Evolutionary conservation across 345 rosid species (phyloP).

Genomic region (Euphorbia lathyris): DNA sequence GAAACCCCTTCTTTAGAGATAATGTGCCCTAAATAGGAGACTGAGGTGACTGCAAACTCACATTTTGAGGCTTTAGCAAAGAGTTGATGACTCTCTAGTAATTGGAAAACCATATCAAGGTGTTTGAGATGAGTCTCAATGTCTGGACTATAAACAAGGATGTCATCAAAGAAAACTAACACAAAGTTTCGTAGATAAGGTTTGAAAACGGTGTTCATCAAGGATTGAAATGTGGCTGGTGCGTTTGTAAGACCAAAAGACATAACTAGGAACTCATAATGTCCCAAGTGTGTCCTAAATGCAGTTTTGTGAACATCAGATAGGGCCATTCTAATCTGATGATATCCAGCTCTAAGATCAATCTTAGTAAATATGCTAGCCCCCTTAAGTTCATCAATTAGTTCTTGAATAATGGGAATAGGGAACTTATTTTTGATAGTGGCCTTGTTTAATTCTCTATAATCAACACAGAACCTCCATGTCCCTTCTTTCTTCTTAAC

Average conservation of each 20-base stretch:
- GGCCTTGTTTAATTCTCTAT: no score
- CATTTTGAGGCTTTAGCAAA: not conserved
- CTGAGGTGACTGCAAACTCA: no score
- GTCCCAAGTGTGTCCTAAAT: no score
- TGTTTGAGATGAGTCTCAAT: not conserved
- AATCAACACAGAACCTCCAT: not conserved
- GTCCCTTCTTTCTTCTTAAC: not conserved
- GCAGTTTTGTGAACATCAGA: not conserved
- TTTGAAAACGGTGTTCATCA: no score
- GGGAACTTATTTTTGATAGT: not conserved
- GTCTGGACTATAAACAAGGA: not conserved
- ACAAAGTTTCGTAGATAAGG: no score
- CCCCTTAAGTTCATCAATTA: not conserved
- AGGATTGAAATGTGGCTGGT: not conserved
- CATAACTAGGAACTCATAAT: not conserved
- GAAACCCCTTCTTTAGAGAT: no score
- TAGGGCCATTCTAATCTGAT: not conserved
- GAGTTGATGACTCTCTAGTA: not conserved
- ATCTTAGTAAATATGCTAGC: not conserved
- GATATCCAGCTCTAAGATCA: not conserved
- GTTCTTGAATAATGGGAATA: not conserved
- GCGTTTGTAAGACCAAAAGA: not conserved
- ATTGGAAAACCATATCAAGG: not conserved
- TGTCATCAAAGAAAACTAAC: not conserved
- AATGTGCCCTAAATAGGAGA: no score